phyloP scores from a whole-genome alignment of 2,329 filamentous ascomycete species.

The Verticillium nonalfalfae region DNA sequence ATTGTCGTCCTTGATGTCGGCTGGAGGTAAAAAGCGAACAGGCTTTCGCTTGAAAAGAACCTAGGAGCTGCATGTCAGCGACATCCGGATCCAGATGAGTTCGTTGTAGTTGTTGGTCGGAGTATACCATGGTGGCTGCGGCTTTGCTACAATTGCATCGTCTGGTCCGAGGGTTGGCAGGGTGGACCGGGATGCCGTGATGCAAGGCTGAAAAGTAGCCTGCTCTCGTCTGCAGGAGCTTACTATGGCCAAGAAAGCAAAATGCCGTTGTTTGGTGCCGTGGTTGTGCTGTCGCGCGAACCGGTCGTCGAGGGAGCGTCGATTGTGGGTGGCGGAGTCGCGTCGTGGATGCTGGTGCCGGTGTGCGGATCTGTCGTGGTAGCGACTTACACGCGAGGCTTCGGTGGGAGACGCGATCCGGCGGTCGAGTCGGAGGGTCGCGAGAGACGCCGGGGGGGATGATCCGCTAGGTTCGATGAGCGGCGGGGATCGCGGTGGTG shows the following conservation, averaged over 20 bases:
- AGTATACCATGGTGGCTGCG: slow-evolving; percentile 25
- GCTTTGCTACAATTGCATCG: slow-evolving; percentile 12
- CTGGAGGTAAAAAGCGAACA: slow-evolving; percentile 70
- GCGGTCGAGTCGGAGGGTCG: background rate
- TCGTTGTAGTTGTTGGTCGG: background rate
- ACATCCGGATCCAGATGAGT: background rate
- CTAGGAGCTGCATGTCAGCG: slow-evolving; percentile 37
- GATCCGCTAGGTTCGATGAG: background rate
- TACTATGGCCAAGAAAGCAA: background rate
- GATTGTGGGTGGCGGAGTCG: slow-evolving; percentile 12
- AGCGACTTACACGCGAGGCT: slow-evolving; percentile 12
- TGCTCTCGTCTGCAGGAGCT: slow-evolving; percentile 11
- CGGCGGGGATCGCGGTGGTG: slow-evolving; percentile 3
- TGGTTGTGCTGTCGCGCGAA: slow-evolving; percentile 1
- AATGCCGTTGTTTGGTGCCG: background rate
- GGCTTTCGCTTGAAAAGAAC: slow-evolving; percentile 96
- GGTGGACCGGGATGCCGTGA: slow-evolving; percentile 12
- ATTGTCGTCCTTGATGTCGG: slow-evolving; percentile 71
- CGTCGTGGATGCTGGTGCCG: slow-evolving; percentile 10
- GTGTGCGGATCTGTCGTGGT: slow-evolving; percentile 4
- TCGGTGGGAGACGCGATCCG: slow-evolving; percentile 8
- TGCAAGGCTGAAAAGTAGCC: slow-evolving; percentile 35
- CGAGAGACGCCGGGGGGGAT: background rate
- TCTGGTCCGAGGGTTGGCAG: slow-evolving; percentile 1
- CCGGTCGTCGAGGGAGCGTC: slow-evolving; percentile 2